Evolutionary conservation across 164 flowering plant genomes (phyloP).

Genomic region (Magnolia kwangsiensis): DNA sequence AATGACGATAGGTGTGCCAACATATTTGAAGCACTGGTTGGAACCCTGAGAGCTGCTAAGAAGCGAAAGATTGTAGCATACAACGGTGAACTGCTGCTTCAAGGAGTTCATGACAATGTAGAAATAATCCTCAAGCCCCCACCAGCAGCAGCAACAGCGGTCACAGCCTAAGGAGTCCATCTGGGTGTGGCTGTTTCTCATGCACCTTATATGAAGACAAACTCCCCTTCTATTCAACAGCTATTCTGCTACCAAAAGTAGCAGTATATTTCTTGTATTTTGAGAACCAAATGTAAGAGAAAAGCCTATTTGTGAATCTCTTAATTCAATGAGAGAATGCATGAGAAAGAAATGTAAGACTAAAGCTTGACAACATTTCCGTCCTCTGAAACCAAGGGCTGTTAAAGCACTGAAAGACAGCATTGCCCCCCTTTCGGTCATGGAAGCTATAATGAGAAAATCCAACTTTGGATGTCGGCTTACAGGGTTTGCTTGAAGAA

Average conservation of each 20-base stretch:
- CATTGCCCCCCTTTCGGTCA: too few species aligned
- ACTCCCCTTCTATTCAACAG: neutral
- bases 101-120: slow-evolving; percentile 95
- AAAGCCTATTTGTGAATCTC: neutral
- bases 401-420: too few species aligned
- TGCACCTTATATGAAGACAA: neutral
- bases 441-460: too few species aligned
- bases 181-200: neutral
- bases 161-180: neutral
- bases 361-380: too few species aligned
- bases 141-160: slow-evolving; percentile 21
- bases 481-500: too few species aligned
- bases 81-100: slow-evolving; percentile 83
- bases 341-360: too few species aligned
- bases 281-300: neutral
- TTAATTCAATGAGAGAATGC: too few species aligned
- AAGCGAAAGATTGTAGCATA: slow-evolving; percentile 67
- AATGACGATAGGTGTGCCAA: slow-evolving; percentile 88
- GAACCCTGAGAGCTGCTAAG: slow-evolving; percentile 95
- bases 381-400: too few species aligned
- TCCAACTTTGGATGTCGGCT: too few species aligned
- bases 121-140: slow-evolving; percentile 67
- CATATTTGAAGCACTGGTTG: slow-evolving; percentile 96
- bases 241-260: neutral
- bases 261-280: neutral